Evolutionary conservation across 2,329 filamentous ascomycete species (phyloP).

Genomic region (Alternaria sp.): DNA sequence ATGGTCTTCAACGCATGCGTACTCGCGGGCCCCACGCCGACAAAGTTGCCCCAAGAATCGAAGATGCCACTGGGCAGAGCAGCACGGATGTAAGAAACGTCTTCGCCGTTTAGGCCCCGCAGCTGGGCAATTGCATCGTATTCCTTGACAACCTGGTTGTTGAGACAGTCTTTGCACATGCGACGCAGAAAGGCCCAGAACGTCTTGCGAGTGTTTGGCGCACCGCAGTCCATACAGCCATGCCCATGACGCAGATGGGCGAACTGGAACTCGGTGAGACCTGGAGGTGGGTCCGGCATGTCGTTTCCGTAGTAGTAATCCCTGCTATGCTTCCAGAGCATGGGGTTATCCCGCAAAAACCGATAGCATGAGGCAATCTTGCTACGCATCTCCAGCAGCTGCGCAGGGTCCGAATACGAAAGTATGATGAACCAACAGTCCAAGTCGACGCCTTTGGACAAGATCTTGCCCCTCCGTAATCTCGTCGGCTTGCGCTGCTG

Average conservation of each 20-base stretch:
- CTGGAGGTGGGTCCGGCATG: conserved; percentile 47
- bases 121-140: conserved; percentile 41
- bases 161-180: conserved; percentile 54
- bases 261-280: conserved; percentile 53
- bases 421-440: conserved; percentile 51
- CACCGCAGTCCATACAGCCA: conserved; percentile 52
- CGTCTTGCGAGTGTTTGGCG: conserved; percentile 50
- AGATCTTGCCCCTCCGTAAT: conserved; percentile 38
- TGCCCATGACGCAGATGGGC: conserved; percentile 51
- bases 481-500: conserved; percentile 39
- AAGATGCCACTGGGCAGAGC: conserved; percentile 47
- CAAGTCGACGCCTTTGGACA: conserved; percentile 41
- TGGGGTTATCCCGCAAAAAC: conserved; percentile 46
- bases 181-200: conserved; percentile 55
- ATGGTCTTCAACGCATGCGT: conserved; percentile 47
- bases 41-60: conserved; percentile 53
- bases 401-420: conserved; percentile 46
- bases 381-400: conserved; percentile 46
- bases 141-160: conserved; percentile 44
- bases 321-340: conserved; percentile 51
- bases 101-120: conserved; percentile 37
- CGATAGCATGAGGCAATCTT: conserved; percentile 49
- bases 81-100: conserved; percentile 39
- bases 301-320: conserved; percentile 44
- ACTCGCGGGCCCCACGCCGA: conserved; percentile 46